Evolutionary conservation across 495 filamentous ascomycete species (phyloP).

Genomic region (Halenospora varia): DNA sequence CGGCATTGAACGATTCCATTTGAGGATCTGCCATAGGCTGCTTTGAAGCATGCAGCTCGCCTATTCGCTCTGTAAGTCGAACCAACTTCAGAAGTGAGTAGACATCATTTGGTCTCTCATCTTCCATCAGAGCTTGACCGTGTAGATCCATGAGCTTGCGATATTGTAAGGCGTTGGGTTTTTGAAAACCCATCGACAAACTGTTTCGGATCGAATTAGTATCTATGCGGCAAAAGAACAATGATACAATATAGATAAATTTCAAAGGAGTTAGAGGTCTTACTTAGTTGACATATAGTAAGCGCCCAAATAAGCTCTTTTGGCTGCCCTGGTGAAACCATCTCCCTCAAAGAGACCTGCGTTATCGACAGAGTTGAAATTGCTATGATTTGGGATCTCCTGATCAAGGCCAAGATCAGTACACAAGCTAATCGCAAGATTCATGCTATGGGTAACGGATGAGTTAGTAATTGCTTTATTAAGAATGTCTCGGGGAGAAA

Average conservation of each 20-base stretch:
- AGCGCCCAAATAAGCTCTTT: conserved; percentile 31
- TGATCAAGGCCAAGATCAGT: conserved; percentile 24
- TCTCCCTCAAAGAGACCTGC: conserved; percentile 12
- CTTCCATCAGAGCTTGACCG: conserved; percentile 19
- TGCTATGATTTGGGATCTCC: conserved; percentile 20
- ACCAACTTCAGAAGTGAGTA: conserved; percentile 28
- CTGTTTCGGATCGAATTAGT: no score
- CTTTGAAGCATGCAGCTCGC: not conserved
- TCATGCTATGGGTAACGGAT: no score
- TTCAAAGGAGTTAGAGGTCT: not conserved
- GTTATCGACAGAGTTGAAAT: conserved; percentile 13
- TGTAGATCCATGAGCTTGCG: conserved; percentile 29
- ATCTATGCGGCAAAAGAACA: not conserved
- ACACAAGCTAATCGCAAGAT: conserved; percentile 18
- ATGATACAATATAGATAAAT: not conserved
- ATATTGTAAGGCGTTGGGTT: conserved; percentile 29
- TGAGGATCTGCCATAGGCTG: not conserved
- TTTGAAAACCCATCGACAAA: conserved; percentile 29
- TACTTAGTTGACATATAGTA: conserved; percentile 34
- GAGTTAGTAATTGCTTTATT: no score
- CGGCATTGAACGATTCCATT: conserved; percentile 2
- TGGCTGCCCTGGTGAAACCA: conserved; percentile 28
- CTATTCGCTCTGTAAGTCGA: conserved; percentile 24
- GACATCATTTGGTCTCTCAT: conserved; percentile 21
- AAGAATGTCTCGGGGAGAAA: no score